phyloP scores from a whole-genome alignment of 306 rosid genomes.

The Vicia faba region DNA sequence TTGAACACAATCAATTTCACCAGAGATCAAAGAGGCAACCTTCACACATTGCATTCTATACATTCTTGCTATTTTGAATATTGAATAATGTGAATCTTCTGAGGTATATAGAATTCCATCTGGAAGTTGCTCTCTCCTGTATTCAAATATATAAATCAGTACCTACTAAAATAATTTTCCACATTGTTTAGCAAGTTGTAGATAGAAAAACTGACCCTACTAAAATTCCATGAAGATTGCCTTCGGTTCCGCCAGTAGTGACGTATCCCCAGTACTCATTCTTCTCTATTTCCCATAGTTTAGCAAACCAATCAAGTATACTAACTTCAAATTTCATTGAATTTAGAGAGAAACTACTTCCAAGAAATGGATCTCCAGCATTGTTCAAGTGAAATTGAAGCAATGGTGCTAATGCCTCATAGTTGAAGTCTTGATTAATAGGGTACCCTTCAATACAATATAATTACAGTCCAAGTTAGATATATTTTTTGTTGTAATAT shows the following conservation, averaged over 20 bases:
- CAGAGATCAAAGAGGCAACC: conserved; percentile 52
- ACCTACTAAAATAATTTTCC: neutral
- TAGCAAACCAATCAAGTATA: conserved; percentile 74
- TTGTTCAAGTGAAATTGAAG: conserved; percentile 67
- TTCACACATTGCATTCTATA: conserved; percentile 67
- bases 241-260: conserved; percentile 75
- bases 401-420: conserved; percentile 54
- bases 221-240: conserved; percentile 71
- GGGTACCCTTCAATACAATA: neutral
- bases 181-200: neutral
- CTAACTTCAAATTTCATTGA: conserved; percentile 63
- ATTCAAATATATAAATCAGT: neutral
- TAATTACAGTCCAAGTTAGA: neutral
- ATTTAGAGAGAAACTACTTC: conserved; percentile 60
- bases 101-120: conserved; percentile 72
- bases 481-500: no score
- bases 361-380: conserved; percentile 73
- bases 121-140: conserved; percentile 63
- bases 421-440: conserved; percentile 62
- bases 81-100: conserved; percentile 63
- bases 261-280: conserved; percentile 74
- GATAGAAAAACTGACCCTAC: conserved; percentile 50
- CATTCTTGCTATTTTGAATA: conserved; percentile 70
- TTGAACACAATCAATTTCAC: conserved; percentile 65
- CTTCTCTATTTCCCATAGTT: conserved; percentile 68